Base-by-base conservation (phyloP, 2,329 filamentous ascomycete species). In the Aspergillus pseudoviridinutans region DNA sequence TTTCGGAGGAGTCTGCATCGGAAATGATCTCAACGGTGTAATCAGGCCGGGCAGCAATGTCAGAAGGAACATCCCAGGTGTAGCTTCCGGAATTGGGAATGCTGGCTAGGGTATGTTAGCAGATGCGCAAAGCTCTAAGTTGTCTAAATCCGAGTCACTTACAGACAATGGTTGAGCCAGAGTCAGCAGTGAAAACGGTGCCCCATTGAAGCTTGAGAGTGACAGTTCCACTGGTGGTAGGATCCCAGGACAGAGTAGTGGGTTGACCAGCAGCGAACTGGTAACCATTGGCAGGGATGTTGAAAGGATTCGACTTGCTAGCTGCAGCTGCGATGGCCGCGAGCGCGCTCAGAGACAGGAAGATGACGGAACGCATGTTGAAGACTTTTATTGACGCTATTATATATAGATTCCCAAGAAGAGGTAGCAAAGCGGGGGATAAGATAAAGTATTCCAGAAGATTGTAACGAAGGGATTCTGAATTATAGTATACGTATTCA, bases 21-120 rank as follows among this genome's bases (percentile, higher is more conserved):
- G 75, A 71, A 66, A 82, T 71, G 65, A 84, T 84, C 66, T 82
- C 74, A 60, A 84, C 71, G 57, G 80, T 79, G 75, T 83, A 84
- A 67, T 79, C 74, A 42, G 70, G 70, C 62, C 78, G 74, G 53
- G 74, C 71, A 49, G 72, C 71, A 56, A 79, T 69, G 57, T 71
- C 64, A 51, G 67, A 56, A 24, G 78, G 74, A 4, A 80, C 75
- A 35, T 69, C 71, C 76, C 81, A 83, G 56, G 75, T 78, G 72
- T 75, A 83, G 59, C 68, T 75, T 57, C 80, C 80, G 50, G 68
- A 72, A 71, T 84, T 84, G 59, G 68, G 60, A 61, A 84, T 76
- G 62, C 63, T 67, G 51, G 73, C 80, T 84, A 64, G 17, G 44
- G 51, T 22, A 10, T 47, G 50, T 64, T 41, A 62, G 60, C 28